phyloP scores from a whole-genome alignment of 345 rosid species.

The Pugionium cornutum region DNA sequence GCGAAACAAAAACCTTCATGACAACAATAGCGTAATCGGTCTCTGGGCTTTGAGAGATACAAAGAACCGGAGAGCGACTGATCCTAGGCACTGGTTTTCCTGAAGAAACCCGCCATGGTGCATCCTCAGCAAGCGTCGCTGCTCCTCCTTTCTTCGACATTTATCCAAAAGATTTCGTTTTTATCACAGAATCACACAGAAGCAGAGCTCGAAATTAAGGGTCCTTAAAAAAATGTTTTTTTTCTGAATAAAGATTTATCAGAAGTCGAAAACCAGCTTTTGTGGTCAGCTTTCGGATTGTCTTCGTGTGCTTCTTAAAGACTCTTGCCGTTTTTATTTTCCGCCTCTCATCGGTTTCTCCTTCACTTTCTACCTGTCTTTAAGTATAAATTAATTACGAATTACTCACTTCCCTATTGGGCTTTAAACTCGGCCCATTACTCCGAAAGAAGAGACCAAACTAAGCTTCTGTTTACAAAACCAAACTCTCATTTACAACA shows the following conservation, averaged over 20 bases:
- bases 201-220: background rate
- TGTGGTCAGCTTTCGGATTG: slow-evolving; percentile 44
- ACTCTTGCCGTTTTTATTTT: slow-evolving; percentile 20
- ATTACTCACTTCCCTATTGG: background rate
- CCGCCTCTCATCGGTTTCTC: slow-evolving; percentile 21
- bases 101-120: slow-evolving; percentile 75
- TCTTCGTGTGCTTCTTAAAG: slow-evolving; percentile 36
- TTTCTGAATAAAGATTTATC: too few species aligned
- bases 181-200: background rate
- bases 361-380: slow-evolving; percentile 13
- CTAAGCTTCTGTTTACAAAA: background rate
- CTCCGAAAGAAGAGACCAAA: background rate
- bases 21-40: slow-evolving; percentile 62
- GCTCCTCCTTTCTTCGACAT: slow-evolving; percentile 70
- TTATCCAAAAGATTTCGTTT: background rate
- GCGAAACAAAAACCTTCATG: slow-evolving; percentile 52
- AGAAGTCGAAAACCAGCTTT: slow-evolving; percentile 7
- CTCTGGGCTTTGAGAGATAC: slow-evolving; percentile 54
- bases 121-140: slow-evolving; percentile 64
- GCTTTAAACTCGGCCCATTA: slow-evolving; percentile 15
- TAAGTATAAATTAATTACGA: background rate
- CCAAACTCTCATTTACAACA: slow-evolving; percentile 28
- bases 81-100: slow-evolving; percentile 69
- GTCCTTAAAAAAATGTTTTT: background rate
- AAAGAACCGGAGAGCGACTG: slow-evolving; percentile 64